A percentile compares a stretch with the other conserved stretches of the same genome.
These are phyloP conservation scores for Hericium erinaceus DNA, from an alignment of 768 basidiomycete genomes.

Conservation along the genomic window DNA sequence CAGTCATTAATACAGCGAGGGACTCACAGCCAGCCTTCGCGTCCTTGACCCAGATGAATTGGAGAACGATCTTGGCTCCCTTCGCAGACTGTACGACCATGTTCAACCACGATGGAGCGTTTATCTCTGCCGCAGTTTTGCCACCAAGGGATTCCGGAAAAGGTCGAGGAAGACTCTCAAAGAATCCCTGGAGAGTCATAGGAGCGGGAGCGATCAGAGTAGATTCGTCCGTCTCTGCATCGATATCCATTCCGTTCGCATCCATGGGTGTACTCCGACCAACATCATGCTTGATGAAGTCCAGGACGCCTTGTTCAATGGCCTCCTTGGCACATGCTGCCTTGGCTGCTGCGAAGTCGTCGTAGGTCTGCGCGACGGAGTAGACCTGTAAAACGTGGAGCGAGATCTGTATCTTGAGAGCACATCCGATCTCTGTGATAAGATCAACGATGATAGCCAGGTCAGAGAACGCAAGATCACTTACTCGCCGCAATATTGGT, in stretches of 20 bases:
- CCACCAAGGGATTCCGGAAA: conserved; percentile 45
- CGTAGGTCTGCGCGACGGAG: conserved; percentile 37
- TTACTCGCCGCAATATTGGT: conserved; percentile 35
- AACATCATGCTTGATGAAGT: conserved; percentile 49
- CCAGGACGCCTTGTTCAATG: conserved; percentile 41
- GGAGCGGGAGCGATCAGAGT: conserved; percentile 6
- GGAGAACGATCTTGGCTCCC: conserved; percentile 34
- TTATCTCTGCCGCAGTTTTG: conserved; percentile 39
- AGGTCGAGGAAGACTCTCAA: conserved; percentile 56
- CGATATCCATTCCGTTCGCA: background rate
- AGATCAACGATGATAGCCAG: conserved; percentile 17
- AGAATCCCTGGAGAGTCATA: conserved; percentile 44
- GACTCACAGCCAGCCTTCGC: conserved; percentile 35
- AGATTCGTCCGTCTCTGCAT: conserved; percentile 7
- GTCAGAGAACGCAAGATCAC: background rate
- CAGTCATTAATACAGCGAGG: background rate
- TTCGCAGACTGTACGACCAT: conserved; percentile 39
- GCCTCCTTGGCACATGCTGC: conserved; percentile 46
- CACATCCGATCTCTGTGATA: conserved; percentile 35
- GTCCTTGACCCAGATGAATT: conserved; percentile 37
- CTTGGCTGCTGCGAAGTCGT: conserved; percentile 36
- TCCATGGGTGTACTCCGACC: conserved; percentile 35
- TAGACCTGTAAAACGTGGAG: conserved; percentile 41
- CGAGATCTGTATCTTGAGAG: conserved; percentile 45
- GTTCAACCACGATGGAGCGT: conserved; percentile 47